Conservation (phyloP, 257 asterid species). For the Osmanthus fragrans region DNA sequence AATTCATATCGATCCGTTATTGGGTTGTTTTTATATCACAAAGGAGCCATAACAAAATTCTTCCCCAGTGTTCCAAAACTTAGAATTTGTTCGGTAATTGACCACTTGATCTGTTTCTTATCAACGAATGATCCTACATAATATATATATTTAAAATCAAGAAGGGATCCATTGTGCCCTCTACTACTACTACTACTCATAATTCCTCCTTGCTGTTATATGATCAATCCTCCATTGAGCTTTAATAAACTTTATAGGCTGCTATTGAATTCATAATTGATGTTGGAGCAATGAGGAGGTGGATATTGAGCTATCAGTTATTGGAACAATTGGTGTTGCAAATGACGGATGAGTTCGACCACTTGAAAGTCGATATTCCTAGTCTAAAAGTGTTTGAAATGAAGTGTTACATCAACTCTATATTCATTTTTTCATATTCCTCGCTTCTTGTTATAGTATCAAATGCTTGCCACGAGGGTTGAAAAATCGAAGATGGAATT, state of each 20-base stretch:
- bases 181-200: too few relatives aligned
- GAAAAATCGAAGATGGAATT: too few relatives aligned
- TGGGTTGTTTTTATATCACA: slow-evolving; percentile 6
- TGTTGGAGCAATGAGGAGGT: not conserved
- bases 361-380: too few relatives aligned
- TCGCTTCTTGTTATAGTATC: too few relatives aligned
- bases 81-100: not conserved
- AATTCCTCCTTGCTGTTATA: too few relatives aligned
- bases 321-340: not conserved
- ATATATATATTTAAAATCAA: too few relatives aligned
- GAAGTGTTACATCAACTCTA: too few relatives aligned
- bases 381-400: too few relatives aligned
- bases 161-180: not conserved
- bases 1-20: not conserved
- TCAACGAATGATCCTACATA: too few relatives aligned
- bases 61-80: not conserved
- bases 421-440: too few relatives aligned
- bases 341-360: too few relatives aligned
- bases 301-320: not conserved
- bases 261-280: not conserved
- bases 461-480: too few relatives aligned
- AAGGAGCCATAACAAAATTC: slow-evolving; percentile 9
- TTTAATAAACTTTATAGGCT: slow-evolving; percentile 4
- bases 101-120: not conserved
- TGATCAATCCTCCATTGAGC: slow-evolving; percentile 1